Percentiles rank a stretch among this genome's conserved stretches.
These are phyloP conservation scores for Hyparrhenia diplandra DNA, from an alignment of 176 grass and related monocot genomes.

Conservation along the genomic window DNA sequence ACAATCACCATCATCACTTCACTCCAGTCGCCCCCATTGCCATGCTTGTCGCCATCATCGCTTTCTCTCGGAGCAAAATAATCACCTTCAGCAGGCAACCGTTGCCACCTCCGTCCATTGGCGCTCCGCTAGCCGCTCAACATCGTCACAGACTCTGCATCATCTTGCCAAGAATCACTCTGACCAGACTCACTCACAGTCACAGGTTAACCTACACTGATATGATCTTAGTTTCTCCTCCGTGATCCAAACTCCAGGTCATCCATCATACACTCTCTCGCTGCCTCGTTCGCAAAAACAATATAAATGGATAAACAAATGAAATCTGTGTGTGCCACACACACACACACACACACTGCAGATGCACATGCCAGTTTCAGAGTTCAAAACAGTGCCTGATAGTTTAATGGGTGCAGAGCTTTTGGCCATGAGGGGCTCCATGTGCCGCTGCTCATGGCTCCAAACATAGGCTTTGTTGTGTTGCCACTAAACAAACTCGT, in stretches of 20 bases:
- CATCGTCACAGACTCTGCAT: slow-evolving; percentile 2
- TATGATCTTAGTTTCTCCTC: background rate
- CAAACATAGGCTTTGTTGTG: slow-evolving; percentile 48
- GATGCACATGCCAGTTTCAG: slow-evolving; percentile 1
- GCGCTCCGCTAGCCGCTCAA: background rate
- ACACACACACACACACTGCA: background rate
- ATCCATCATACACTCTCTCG: background rate
- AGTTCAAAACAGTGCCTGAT: slow-evolving; percentile 21
- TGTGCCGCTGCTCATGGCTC: slow-evolving; percentile 52
- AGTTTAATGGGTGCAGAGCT: slow-evolving; percentile 22
- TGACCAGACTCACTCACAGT: background rate
- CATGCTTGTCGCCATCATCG: background rate
- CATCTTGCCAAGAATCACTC: background rate
- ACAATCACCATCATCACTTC: background rate
- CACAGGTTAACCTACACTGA: background rate
- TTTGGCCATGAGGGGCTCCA: slow-evolving; percentile 46
- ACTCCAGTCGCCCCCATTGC: background rate
- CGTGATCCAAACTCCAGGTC: background rate
- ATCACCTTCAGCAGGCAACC: background rate
- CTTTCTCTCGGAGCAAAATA: background rate
- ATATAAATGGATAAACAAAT: background rate
- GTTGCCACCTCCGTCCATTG: background rate
- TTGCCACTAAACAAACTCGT: slow-evolving; percentile 17
- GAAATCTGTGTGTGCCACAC: background rate
- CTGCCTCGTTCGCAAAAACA: background rate